Conservation (phyloP, 495 filamentous ascomycete genomes). For the Neurospora sp. region DNA sequence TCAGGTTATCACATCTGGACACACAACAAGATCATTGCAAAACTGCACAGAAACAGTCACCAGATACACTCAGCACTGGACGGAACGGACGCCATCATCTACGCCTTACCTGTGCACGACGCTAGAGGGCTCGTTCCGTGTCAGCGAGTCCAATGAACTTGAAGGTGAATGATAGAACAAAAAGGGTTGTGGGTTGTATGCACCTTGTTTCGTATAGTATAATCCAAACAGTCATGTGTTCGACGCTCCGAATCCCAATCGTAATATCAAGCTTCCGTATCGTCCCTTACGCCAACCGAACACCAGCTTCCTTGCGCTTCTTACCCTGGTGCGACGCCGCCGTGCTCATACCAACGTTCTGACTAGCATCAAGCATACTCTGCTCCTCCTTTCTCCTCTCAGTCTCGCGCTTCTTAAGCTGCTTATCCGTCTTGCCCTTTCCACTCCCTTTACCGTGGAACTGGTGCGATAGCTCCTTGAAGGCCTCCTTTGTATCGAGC, state of each 20-base stretch:
- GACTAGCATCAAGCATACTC: slow-evolving; percentile 70
- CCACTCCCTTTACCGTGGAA: slow-evolving; percentile 98
- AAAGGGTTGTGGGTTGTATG: slow-evolving; percentile 3
- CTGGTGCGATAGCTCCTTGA: slow-evolving; percentile 79
- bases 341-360: slow-evolving; percentile 71
- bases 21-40: too few relatives aligned
- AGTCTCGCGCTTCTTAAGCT: slow-evolving; percentile 91
- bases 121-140: slow-evolving; percentile 1
- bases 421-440: slow-evolving; percentile 97
- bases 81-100: background rate
- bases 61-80: too few relatives aligned
- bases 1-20: too few relatives aligned
- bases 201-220: slow-evolving; percentile 2
- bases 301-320: slow-evolving; percentile 82
- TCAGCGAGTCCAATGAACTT: background rate
- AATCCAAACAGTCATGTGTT: background rate
- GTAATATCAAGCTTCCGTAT: background rate
- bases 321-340: slow-evolving; percentile 66
- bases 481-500: slow-evolving; percentile 91
- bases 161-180: background rate
- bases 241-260: background rate
- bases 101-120: background rate
- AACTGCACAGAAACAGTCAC: too few relatives aligned
- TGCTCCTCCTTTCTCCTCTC: slow-evolving; percentile 79
- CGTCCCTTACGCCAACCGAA: slow-evolving; percentile 55